phyloP scores from a whole-genome alignment of 2,329 filamentous ascomycete genomes.

The Nigrospora sphaerica region DNA sequence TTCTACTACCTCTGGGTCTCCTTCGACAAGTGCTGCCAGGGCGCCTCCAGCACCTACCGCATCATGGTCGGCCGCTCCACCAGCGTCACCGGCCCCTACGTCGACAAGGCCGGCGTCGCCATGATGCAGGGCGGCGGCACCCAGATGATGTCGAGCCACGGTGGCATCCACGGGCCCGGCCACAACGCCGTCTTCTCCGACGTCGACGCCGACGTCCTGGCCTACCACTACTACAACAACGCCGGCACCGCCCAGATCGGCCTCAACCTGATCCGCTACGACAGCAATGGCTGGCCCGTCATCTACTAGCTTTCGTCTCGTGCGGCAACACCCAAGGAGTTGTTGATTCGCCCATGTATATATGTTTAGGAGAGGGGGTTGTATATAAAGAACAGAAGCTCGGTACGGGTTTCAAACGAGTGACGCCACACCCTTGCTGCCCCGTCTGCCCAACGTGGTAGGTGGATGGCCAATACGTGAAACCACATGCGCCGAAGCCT shows the following conservation, averaged over 20 bases:
- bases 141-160: slow-evolving; percentile 2
- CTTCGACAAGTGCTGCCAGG: slow-evolving; percentile 2
- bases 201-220: neutral
- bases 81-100: neutral
- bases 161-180: neutral
- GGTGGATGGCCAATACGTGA: too few relatives aligned
- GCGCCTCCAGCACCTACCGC: neutral
- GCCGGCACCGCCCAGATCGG: slow-evolving; percentile 1
- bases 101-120: slow-evolving; percentile 1
- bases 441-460: too few relatives aligned
- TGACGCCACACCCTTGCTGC: too few relatives aligned
- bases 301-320: neutral
- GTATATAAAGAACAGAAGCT: too few relatives aligned
- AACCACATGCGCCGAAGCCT: too few relatives aligned
- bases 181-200: slow-evolving; percentile 2
- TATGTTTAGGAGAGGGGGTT: too few relatives aligned
- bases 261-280: slow-evolving; percentile 1
- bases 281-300: neutral
- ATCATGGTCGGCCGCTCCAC: slow-evolving; percentile 1
- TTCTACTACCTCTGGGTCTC: slow-evolving; percentile 2
- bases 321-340: too few relatives aligned
- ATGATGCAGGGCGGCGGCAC: slow-evolving; percentile 1
- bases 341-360: too few relatives aligned
- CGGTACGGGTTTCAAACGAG: too few relatives aligned
- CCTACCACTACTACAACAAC: slow-evolving; percentile 1